Percentiles rank a stretch among this genome's conserved stretches.
phyloP scores from a whole-genome alignment of 2,329 filamentous ascomycete species.

The Beauveria pseudobassiana region DNA sequence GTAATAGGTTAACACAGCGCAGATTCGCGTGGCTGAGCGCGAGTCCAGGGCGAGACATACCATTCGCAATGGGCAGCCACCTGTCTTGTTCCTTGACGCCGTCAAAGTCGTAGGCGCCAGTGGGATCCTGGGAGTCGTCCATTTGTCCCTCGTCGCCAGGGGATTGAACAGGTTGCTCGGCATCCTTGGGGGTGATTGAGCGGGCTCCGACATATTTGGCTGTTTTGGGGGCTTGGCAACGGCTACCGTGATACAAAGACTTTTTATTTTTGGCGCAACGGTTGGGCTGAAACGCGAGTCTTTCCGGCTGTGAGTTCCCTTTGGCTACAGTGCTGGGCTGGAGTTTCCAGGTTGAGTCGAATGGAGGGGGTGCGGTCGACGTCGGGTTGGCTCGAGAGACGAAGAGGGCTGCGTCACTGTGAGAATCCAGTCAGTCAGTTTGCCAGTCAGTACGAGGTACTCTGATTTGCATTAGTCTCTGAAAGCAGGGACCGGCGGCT shows the following conservation, averaged over 20 bases:
- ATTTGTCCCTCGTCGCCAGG: slow-evolving; percentile 91
- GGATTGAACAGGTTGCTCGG: slow-evolving; percentile 88
- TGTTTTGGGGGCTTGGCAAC: slow-evolving; percentile 33
- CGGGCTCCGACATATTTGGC: slow-evolving; percentile 86
- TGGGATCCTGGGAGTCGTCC: slow-evolving; percentile 77
- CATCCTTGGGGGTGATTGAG: slow-evolving; percentile 87
- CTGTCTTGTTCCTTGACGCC: slow-evolving; percentile 95
- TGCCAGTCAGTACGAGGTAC: not conserved
- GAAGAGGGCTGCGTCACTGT: slow-evolving; percentile 4
- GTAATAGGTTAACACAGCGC: slow-evolving; percentile 27
- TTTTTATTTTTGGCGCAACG: slow-evolving; percentile 31
- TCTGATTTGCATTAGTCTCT: slow-evolving; percentile 6
- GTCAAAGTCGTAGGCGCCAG: slow-evolving; percentile 83
- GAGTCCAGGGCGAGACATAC: slow-evolving; percentile 53
- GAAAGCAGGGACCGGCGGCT: not conserved
- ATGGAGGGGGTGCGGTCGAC: slow-evolving; percentile 6
- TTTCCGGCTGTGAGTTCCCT: not conserved
- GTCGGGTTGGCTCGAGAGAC: slow-evolving; percentile 5
- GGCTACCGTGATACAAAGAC: slow-evolving; percentile 42
- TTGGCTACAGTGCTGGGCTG: not conserved
- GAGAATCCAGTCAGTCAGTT: not conserved
- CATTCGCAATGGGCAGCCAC: slow-evolving; percentile 99
- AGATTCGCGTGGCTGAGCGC: not conserved
- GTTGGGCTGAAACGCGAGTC: slow-evolving; percentile 7
- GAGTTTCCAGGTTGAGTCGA: slow-evolving; percentile 6